phyloP scores from a whole-genome alignment of 768 basidiomycete genomes.

The Crucibulum laeve region DNA sequence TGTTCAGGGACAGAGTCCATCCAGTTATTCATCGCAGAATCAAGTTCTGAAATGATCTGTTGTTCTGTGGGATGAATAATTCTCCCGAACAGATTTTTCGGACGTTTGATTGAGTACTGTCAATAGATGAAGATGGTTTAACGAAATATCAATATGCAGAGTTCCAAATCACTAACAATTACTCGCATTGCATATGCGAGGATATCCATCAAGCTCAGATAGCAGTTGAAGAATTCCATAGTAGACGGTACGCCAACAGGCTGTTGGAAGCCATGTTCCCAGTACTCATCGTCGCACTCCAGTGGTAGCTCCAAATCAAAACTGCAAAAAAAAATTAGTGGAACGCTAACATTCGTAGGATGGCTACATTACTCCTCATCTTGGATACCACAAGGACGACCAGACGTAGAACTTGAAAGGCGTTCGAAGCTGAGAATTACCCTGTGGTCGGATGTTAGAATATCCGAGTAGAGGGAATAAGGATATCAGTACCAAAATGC shows the following conservation, averaged over 20 bases:
- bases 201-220: constrained; percentile 56
- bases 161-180: constrained; percentile 35
- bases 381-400: constrained; percentile 68
- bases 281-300: constrained; percentile 68
- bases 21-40: constrained; percentile 78
- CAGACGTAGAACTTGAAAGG: constrained; percentile 42
- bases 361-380: constrained; percentile 65
- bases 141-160: background rate
- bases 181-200: constrained; percentile 55
- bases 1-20: constrained; percentile 64
- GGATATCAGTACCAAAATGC: constrained; percentile 45
- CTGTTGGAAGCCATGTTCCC: constrained; percentile 63
- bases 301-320: constrained; percentile 68
- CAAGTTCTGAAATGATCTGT: constrained; percentile 64
- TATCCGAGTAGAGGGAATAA: background rate
- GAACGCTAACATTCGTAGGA: background rate
- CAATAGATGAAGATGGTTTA: background rate
- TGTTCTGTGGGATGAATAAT: constrained; percentile 51
- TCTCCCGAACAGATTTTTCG: constrained; percentile 43
- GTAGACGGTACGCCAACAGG: constrained; percentile 52
- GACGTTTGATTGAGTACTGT: constrained; percentile 72
- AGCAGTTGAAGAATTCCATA: constrained; percentile 52
- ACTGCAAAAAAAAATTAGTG: constrained; percentile 25
- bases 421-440: constrained; percentile 46
- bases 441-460: too few relatives aligned